Evolutionary conservation across 257 asterid species (phyloP).

Genomic region (Plantago major): DNA sequence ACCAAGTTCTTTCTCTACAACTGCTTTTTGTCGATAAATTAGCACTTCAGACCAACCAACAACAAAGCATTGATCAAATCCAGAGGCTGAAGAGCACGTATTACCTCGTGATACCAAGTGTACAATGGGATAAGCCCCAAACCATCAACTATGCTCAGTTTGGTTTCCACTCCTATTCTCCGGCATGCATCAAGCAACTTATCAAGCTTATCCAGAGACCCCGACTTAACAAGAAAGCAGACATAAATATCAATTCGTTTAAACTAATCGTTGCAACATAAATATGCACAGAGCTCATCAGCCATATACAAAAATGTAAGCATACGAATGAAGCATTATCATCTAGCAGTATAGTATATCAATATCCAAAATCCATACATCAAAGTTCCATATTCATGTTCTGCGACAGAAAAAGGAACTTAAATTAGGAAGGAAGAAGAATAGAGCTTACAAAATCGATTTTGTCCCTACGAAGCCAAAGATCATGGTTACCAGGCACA

Average conservation of each 20-base stretch:
- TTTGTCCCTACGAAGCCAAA: constrained; percentile 72
- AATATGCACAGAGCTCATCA: too few species aligned
- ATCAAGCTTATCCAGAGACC: constrained; percentile 71
- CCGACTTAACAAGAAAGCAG: constrained; percentile 31
- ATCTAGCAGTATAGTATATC: too few species aligned
- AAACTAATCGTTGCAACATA: too few species aligned
- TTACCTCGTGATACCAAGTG: constrained; percentile 95
- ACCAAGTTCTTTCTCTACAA: constrained; percentile 44
- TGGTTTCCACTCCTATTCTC: constrained; percentile 66
- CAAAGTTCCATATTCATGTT: too few species aligned
- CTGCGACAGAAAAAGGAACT: too few species aligned
- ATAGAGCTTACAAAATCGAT: constrained; percentile 35
- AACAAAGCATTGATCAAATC: constrained; percentile 9
- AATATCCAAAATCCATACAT: too few species aligned
- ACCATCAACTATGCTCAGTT: constrained; percentile 52
- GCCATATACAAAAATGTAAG: too few species aligned
- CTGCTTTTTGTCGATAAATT: constrained; percentile 32
- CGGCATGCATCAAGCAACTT: constrained; percentile 56
- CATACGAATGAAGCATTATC: too few species aligned
- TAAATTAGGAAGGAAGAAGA: background rate
- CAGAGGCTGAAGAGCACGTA: background rate
- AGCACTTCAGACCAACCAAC: constrained; percentile 2
- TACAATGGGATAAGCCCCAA: constrained; percentile 68
- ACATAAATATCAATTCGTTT: background rate
- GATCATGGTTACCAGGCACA: constrained; percentile 89